A percentile compares a stretch with the other conserved stretches of the same genome.
Conservation (phyloP, 257 asterid genomes). For the Solanum medicagineum region DNA sequence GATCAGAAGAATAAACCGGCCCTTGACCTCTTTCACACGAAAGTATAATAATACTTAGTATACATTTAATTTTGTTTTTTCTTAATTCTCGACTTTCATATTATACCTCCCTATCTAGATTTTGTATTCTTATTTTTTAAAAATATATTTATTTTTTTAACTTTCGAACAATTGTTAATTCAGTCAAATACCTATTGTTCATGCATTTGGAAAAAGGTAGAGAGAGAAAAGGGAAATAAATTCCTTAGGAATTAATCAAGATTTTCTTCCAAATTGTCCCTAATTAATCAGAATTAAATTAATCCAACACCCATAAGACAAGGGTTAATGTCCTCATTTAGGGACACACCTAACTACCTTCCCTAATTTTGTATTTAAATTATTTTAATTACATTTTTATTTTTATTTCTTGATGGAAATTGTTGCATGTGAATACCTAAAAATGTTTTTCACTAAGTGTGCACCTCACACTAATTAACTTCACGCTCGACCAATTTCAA, state of each 20-base stretch:
- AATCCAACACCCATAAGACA: conserved; percentile 25
- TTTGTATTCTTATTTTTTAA: not conserved
- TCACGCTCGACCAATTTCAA: not conserved
- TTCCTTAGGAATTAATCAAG: conserved; percentile 6
- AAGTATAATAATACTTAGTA: too few species aligned
- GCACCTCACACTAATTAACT: not conserved
- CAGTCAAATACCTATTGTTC: not conserved
- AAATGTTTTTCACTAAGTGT: not conserved
- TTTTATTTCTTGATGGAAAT: not conserved
- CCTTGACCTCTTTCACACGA: too few species aligned
- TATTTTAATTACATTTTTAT: not conserved
- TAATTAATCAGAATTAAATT: conserved; percentile 11
- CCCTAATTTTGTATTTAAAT: not conserved
- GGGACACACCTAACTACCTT: conserved; percentile 17
- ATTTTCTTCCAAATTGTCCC: conserved; percentile 29
- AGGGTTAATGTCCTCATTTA: conserved; percentile 39
- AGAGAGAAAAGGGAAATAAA: not conserved
- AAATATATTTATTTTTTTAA: not conserved
- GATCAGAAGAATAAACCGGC: too few species aligned
- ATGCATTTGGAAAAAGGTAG: not conserved
- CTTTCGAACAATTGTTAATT: not conserved
- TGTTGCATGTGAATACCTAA: not conserved
- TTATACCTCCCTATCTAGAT: not conserved
- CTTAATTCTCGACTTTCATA: not conserved
- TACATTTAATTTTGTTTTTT: too few species aligned